Evolutionary conservation across 2,329 filamentous ascomycete genomes (phyloP).

Genomic region (Geosmithia morbida): DNA sequence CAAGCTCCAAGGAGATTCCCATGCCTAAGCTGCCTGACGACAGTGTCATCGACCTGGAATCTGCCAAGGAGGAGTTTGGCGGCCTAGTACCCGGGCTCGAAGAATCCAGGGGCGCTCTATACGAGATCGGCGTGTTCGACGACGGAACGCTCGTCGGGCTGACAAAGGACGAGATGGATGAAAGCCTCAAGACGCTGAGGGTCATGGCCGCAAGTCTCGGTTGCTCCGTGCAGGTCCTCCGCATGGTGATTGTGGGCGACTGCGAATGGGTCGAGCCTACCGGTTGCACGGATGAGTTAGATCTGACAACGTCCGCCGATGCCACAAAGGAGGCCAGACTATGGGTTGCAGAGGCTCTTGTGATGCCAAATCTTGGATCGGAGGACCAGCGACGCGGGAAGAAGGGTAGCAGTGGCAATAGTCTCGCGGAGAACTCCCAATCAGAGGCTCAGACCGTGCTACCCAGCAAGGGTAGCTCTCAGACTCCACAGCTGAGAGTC

Average conservation of each 20-base stretch:
- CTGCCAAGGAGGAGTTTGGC: conserved; percentile 28
- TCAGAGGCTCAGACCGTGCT: conserved; percentile 4
- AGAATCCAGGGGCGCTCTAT: conserved; percentile 83
- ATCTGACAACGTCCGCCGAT: conserved; percentile 7
- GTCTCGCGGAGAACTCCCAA: background rate
- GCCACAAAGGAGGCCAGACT: conserved; percentile 36
- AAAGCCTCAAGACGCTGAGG: conserved; percentile 71
- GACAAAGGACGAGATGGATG: conserved; percentile 79
- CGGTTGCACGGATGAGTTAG: conserved; percentile 13
- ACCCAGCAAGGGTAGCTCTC: conserved; percentile 31
- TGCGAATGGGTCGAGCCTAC: conserved; percentile 55
- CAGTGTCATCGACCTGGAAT: conserved; percentile 27
- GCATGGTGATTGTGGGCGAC: conserved; percentile 71
- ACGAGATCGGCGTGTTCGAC: conserved; percentile 93
- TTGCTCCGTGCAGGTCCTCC: conserved; percentile 68
- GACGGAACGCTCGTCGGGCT: conserved; percentile 84
- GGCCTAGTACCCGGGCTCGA: conserved; percentile 68
- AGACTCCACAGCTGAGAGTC: conserved; percentile 64
- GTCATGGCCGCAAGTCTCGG: conserved; percentile 90
- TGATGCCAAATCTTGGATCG: conserved; percentile 55
- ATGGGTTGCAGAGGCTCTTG: conserved; percentile 79
- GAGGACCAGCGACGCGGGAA: conserved; percentile 3
- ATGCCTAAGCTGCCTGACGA: conserved; percentile 62
- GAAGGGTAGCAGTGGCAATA: background rate
- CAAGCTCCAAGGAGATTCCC: conserved; percentile 59